Evolutionary conservation across 108 stramenopile species (phyloP).

Genomic region (Seminavis robusta): DNA sequence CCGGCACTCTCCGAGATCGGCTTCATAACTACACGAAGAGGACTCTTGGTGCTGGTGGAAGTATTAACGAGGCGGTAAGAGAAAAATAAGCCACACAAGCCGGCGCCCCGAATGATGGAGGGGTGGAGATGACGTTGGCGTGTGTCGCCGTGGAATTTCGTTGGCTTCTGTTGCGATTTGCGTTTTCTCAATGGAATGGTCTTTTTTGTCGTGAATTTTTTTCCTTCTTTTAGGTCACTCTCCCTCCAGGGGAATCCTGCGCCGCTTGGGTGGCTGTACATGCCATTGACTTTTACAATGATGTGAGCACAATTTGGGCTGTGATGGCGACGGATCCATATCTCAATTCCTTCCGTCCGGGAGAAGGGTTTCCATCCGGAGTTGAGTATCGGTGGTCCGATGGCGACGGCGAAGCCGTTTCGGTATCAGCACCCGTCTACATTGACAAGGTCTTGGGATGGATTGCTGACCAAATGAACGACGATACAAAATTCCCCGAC

Average conservation of each 20-base stretch:
- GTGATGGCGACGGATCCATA: conserved; percentile 89
- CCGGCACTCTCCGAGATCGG: conserved; percentile 79
- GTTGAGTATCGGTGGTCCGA: conserved; percentile 88
- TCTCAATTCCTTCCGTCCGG: conserved; percentile 78
- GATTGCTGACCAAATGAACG: conserved; percentile 89
- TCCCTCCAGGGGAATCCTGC: conserved; percentile 88
- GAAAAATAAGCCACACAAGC: background rate
- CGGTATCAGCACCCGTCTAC: conserved; percentile 81
- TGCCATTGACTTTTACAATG: conserved; percentile 92
- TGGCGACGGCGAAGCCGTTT: conserved; percentile 54
- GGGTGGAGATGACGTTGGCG: background rate
- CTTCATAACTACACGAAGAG: conserved; percentile 84
- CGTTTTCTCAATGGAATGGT: background rate
- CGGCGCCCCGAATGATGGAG: background rate
- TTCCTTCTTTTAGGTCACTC: conserved; percentile 41
- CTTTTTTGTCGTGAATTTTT: background rate
- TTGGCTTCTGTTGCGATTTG: background rate
- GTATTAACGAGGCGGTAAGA: conserved; percentile 82
- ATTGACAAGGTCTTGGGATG: conserved; percentile 85
- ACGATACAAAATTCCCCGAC: conserved; percentile 87
- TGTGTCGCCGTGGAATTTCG: background rate
- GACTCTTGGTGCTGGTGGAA: conserved; percentile 86
- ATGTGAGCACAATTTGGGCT: conserved; percentile 86
- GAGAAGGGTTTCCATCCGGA: conserved; percentile 88
- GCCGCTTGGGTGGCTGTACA: conserved; percentile 92